phyloP scores from a whole-genome alignment of 352 stramenopile genomes.

The Pythium phragmiticola region DNA sequence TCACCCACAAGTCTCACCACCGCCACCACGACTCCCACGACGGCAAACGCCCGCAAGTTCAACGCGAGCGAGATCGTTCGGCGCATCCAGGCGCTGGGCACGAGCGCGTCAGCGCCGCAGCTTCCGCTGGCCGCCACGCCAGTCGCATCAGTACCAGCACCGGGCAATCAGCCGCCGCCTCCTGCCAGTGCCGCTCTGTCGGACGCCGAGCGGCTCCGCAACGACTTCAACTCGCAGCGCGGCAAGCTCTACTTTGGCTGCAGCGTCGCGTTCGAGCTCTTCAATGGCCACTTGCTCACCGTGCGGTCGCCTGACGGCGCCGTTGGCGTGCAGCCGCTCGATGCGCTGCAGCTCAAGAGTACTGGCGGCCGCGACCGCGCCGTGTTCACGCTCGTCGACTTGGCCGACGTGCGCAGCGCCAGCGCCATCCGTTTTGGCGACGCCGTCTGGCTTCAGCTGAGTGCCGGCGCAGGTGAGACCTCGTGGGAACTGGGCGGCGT shows the following conservation, averaged over 20 bases:
- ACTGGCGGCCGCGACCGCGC: conserved; percentile 53
- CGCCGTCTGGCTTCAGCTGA: conserved; percentile 75
- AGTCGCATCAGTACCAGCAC: not conserved
- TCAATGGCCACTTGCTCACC: conserved; percentile 77
- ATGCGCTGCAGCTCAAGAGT: conserved; percentile 45
- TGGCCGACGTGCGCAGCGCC: conserved; percentile 62
- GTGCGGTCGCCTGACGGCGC: conserved; percentile 56
- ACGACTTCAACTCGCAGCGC: conserved; percentile 69
- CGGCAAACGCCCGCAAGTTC: conserved; percentile 14
- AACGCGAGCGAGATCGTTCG: conserved; percentile 52
- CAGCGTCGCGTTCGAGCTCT: conserved; percentile 67
- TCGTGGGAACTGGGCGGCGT: conserved; percentile 77
- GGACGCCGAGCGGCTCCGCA: conserved; percentile 64
- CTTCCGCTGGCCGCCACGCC: conserved; percentile 12
- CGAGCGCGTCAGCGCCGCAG: conserved; percentile 37
- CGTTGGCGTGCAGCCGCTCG: conserved; percentile 61
- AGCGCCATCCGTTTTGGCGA: conserved; percentile 74
- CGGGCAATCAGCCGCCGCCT: not conserved
- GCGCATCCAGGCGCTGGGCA: conserved; percentile 51
- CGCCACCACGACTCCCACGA: not conserved
- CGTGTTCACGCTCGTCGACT: conserved; percentile 71
- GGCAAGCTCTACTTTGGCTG: conserved; percentile 65
- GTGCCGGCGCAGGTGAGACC: conserved; percentile 55
- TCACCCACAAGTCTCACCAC: not conserved
- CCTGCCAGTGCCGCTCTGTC: not conserved